These are phyloP conservation scores for Crucibulum laeve DNA, from an alignment of 768 basidiomycete genomes.

Conservation along the genomic window DNA sequence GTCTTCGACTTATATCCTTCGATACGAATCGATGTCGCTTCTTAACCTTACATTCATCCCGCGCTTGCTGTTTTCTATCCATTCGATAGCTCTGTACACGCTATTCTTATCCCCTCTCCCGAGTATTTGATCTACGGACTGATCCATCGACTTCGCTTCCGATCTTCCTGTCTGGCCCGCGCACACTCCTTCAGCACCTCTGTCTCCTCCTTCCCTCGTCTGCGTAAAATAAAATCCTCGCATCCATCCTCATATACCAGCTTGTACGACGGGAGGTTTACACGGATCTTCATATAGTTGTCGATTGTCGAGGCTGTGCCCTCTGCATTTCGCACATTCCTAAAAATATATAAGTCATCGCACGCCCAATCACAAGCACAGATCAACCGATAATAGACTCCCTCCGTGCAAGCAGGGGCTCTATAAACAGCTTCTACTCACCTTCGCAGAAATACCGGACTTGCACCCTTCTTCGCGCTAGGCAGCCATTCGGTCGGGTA, in stretches of 20 bases:
- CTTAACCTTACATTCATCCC: background rate
- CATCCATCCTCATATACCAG: conserved; percentile 61
- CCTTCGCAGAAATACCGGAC: conserved; percentile 56
- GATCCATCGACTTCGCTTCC: conserved; percentile 38
- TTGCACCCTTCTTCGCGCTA: conserved; percentile 27
- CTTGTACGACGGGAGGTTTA: conserved; percentile 60
- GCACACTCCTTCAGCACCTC: conserved; percentile 31
- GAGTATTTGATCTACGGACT: conserved; percentile 8
- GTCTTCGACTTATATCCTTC: background rate
- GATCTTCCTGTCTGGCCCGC: conserved; percentile 49
- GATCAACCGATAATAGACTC: conserved; percentile 11
- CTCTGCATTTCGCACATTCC: conserved; percentile 39
- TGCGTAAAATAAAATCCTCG: conserved; percentile 52
- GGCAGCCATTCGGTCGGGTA: conserved; percentile 72
- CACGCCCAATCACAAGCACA: conserved; percentile 19
- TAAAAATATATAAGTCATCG: conserved; percentile 40
- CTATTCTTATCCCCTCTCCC: conserved; percentile 5
- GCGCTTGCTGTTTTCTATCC: conserved; percentile 7
- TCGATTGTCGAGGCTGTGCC: conserved; percentile 34
- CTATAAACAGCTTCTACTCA: conserved; percentile 24
- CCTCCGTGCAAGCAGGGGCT: conserved; percentile 7
- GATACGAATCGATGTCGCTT: background rate
- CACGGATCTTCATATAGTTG: conserved; percentile 44
- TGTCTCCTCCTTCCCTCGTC: conserved; percentile 26
- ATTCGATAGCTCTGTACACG: background rate